Evolutionary conservation across 2,329 filamentous ascomycete genomes (phyloP).

Genomic region (Aspergillus novoparasiticus): DNA sequence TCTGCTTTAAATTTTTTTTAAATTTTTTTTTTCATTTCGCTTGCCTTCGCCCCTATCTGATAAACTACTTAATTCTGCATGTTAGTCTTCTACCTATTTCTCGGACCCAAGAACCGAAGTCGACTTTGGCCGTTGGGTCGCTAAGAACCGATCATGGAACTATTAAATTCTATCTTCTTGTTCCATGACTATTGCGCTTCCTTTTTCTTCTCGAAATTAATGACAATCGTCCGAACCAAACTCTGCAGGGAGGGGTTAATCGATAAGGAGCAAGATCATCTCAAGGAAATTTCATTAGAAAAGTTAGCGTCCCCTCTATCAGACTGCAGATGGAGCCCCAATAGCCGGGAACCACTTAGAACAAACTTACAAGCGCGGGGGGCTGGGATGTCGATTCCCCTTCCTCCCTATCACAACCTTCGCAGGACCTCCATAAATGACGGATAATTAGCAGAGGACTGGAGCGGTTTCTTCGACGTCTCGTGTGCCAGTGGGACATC

Average conservation of each 20-base stretch:
- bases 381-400: not conserved
- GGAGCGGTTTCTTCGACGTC: not conserved
- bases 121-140: slow-evolving; percentile 6
- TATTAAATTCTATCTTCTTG: slow-evolving; percentile 1
- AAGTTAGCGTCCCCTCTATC: slow-evolving; percentile 3
- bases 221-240: slow-evolving; percentile 8
- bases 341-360: slow-evolving; percentile 15
- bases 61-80: not conserved
- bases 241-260: slow-evolving; percentile 11
- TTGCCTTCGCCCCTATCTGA: not conserved
- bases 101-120: not conserved
- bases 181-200: not conserved
- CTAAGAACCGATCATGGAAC: slow-evolving; percentile 9
- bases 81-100: slow-evolving; percentile 1
- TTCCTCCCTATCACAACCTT: slow-evolving; percentile 11
- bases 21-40: not conserved
- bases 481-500: slow-evolving; percentile 12
- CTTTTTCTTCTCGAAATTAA: slow-evolving; percentile 4
- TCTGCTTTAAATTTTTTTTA: not conserved
- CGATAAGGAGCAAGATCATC: slow-evolving; percentile 9
- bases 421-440: slow-evolving; percentile 9
- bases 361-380: slow-evolving; percentile 5
- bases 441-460: slow-evolving; percentile 11
- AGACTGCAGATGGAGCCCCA: slow-evolving; percentile 9
- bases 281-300: slow-evolving; percentile 3